Evolutionary conservation across 331 rosid species (phyloP).

Genomic region (Rhamnella rubrinervis): DNA sequence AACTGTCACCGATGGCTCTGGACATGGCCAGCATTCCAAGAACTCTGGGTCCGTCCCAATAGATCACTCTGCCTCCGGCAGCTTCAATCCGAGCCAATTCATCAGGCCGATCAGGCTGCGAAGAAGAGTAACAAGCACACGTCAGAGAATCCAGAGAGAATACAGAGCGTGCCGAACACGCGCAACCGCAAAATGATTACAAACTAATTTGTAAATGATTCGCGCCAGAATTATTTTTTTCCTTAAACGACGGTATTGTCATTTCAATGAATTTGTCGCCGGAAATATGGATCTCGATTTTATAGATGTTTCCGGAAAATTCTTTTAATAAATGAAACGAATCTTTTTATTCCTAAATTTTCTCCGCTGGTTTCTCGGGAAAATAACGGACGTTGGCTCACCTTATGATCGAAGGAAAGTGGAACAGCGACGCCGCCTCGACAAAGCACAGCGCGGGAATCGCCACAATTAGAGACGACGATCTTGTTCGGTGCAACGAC

Average conservation of each 20-base stretch:
- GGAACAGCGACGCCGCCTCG: slow-evolving; percentile 70
- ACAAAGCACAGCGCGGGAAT: slow-evolving; percentile 90
- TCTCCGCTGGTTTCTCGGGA: background rate
- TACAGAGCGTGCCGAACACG: background rate
- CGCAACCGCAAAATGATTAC: background rate
- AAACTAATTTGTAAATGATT: too few relatives aligned
- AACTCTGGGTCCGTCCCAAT: slow-evolving; percentile 86
- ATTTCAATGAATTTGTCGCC: background rate
- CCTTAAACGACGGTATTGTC: too few relatives aligned
- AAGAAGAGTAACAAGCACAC: background rate
- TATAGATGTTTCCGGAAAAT: background rate
- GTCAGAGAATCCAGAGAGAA: background rate
- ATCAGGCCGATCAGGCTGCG: slow-evolving; percentile 91
- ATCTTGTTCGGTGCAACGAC: slow-evolving; percentile 54
- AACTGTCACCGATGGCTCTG: slow-evolving; percentile 70
- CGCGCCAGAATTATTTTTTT: background rate
- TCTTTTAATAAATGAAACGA: too few relatives aligned
- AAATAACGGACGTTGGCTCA: background rate
- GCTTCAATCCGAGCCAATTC: slow-evolving; percentile 71
- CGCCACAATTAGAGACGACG: slow-evolving; percentile 86
- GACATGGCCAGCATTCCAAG: slow-evolving; percentile 89
- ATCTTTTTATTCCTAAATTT: too few relatives aligned
- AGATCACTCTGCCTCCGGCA: slow-evolving; percentile 82
- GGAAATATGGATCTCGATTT: slow-evolving; percentile 2
- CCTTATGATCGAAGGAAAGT: slow-evolving; percentile 90